A percentile compares a stretch with the other conserved stretches of the same genome.
phyloP scores from a whole-genome alignment of 768 basidiomycete species.

The Hydnomerulius pinastri region DNA sequence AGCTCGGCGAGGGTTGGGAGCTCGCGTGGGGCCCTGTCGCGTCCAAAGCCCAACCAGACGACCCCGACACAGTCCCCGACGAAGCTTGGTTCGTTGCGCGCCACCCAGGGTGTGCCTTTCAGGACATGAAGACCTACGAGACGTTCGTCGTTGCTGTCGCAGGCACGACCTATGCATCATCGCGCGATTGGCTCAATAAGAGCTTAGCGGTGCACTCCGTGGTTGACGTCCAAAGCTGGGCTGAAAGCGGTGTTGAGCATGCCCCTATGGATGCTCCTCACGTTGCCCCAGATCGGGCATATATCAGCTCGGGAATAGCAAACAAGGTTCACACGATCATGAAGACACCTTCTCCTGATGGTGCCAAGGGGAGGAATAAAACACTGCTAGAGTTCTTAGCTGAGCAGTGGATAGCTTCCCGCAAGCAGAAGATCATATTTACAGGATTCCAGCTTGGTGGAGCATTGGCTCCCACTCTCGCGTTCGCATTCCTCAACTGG shows the following conservation, averaged over 20 bases:
- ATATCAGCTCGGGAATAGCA: conserved; percentile 5
- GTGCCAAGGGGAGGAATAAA: neutral
- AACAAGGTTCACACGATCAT: conserved; percentile 2
- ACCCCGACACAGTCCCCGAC: conserved; percentile 2
- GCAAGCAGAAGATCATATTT: neutral
- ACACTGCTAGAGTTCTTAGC: conserved; percentile 11
- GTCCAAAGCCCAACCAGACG: conserved; percentile 12
- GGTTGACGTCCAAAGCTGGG: conserved; percentile 11
- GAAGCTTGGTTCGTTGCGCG: conserved; percentile 18
- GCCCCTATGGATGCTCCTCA: neutral
- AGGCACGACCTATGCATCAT: conserved; percentile 1
- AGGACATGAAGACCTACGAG: conserved; percentile 10
- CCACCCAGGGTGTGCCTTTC: conserved; percentile 5
- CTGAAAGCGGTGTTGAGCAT: conserved; percentile 1
- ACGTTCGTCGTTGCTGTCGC: conserved; percentile 17
- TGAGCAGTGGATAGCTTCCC: neutral
- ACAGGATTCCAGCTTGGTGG: conserved; percentile 16
- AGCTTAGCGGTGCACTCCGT: conserved; percentile 10
- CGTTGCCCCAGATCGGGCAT: neutral
- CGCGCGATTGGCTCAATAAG: conserved; percentile 1
- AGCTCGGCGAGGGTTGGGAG: conserved; percentile 1
- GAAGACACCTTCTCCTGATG: neutral
- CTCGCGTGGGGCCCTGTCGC: conserved; percentile 16
- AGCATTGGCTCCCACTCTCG: conserved; percentile 11
- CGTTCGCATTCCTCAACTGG: conserved; percentile 9